Percentiles rank a stretch among this genome's conserved stretches.
Evolutionary conservation across 2,329 filamentous ascomycete species (phyloP).

Genomic region (Saccharata proteae): DNA sequence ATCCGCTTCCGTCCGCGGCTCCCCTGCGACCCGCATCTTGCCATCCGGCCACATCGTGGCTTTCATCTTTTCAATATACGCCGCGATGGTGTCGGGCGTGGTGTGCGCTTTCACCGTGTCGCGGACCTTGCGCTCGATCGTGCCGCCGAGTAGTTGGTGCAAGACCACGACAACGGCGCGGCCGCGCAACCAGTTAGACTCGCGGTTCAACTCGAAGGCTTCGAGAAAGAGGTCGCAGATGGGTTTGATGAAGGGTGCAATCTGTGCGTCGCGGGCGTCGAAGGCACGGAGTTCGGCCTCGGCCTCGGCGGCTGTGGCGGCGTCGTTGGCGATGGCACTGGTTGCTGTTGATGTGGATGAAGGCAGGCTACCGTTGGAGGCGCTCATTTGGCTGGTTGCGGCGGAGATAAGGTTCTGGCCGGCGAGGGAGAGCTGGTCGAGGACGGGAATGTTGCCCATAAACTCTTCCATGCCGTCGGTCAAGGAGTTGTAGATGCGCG

Average conservation of each 20-base stretch:
- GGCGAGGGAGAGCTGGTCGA: constrained; percentile 86
- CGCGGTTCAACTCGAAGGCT: constrained; percentile 83
- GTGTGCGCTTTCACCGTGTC: constrained; percentile 65
- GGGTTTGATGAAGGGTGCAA: constrained; percentile 93
- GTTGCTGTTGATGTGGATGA: constrained; percentile 30
- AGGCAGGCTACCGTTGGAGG: constrained; percentile 16
- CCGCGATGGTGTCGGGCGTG: constrained; percentile 66
- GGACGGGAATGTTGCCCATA: constrained; percentile 83
- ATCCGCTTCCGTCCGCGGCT: constrained; percentile 54
- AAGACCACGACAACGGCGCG: constrained; percentile 92
- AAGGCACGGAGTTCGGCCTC: constrained; percentile 91
- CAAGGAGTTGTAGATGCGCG: constrained; percentile 89
- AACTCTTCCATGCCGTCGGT: constrained; percentile 98
- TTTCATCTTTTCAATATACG: constrained; percentile 61
- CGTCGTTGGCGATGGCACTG: constrained; percentile 33
- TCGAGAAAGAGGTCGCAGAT: constrained; percentile 97
- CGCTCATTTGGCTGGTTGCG: constrained; percentile 42
- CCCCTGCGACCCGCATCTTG: constrained; percentile 35
- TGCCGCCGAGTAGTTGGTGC: constrained; percentile 89
- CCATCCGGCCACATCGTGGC: constrained; percentile 75
- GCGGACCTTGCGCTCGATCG: constrained; percentile 88
- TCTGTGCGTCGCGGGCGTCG: constrained; percentile 59
- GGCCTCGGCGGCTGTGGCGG: constrained; percentile 55
- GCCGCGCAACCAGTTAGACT: constrained; percentile 94
- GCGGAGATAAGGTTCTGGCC: constrained; percentile 83